Percentiles rank a stretch among this genome's conserved stretches.
These are phyloP conservation scores for Tympanopsis confertula DNA, from an alignment of 2,329 filamentous ascomycete species.

Conservation along the genomic window DNA sequence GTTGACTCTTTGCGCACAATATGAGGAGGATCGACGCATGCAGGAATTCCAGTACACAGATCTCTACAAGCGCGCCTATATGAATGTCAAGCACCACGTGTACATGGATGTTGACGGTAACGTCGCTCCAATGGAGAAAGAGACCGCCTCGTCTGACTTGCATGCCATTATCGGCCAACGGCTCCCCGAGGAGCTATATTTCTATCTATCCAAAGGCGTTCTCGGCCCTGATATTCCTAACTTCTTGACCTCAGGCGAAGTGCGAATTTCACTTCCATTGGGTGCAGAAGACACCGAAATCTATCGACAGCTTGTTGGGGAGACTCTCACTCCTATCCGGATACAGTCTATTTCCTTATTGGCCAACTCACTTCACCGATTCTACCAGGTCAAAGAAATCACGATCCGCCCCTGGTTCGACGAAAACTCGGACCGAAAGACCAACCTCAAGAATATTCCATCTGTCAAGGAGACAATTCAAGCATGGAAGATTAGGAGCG, in stretches of 20 bases:
- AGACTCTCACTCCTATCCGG: constrained; percentile 42
- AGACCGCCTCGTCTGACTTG: constrained; percentile 42
- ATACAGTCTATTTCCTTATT: constrained; percentile 46
- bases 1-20: constrained; percentile 42
- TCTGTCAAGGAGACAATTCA: constrained; percentile 37
- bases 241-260: constrained; percentile 48
- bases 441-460: constrained; percentile 35
- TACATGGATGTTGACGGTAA: constrained; percentile 44
- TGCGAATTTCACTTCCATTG: constrained; percentile 45
- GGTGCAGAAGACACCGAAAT: constrained; percentile 48
- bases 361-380: constrained; percentile 47
- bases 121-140: constrained; percentile 39
- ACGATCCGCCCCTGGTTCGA: constrained; percentile 49
- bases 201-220: constrained; percentile 49
- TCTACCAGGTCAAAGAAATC: constrained; percentile 49
- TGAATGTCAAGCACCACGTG: constrained; percentile 52
- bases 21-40: constrained; percentile 36
- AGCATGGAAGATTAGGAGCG: constrained; percentile 45
- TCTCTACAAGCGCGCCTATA: constrained; percentile 45
- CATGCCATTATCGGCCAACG: constrained; percentile 53
- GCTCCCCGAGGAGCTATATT: constrained; percentile 54
- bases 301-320: constrained; percentile 42
- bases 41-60: constrained; percentile 42
- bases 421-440: constrained; percentile 30
- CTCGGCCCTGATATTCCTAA: constrained; percentile 49